These are phyloP conservation scores for Hydnomerulius pinastri DNA, from an alignment of 768 basidiomycete genomes.

Conservation along the genomic window DNA sequence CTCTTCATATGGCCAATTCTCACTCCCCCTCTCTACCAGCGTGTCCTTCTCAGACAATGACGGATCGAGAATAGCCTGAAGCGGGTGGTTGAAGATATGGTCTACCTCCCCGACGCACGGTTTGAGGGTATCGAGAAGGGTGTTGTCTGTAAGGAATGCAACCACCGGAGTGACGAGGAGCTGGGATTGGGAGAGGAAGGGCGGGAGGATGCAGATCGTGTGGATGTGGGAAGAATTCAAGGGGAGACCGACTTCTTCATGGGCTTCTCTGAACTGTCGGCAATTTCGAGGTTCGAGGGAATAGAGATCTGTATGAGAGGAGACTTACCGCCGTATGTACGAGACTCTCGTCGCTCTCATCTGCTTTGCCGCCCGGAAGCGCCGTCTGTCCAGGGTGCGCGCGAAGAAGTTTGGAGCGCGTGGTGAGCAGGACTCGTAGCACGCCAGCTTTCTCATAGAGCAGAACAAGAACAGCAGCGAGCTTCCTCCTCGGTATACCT, in stretches of 20 bases:
- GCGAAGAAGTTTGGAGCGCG: conserved; percentile 73
- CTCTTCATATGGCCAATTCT: conserved; percentile 80
- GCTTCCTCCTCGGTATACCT: conserved; percentile 40
- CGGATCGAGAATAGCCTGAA: conserved; percentile 73
- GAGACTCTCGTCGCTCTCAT: conserved; percentile 62
- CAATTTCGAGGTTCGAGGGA: not conserved
- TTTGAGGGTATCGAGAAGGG: conserved; percentile 50
- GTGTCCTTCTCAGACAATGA: conserved; percentile 39
- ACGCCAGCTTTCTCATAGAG: conserved; percentile 70
- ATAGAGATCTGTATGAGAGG: no score
- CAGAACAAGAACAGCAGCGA: conserved; percentile 78
- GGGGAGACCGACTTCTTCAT: conserved; percentile 81
- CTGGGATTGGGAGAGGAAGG: conserved; percentile 65
- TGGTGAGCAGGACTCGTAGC: conserved; percentile 81
- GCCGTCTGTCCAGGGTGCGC: conserved; percentile 84
- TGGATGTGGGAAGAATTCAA: conserved; percentile 56
- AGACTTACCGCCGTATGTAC: conserved; percentile 73
- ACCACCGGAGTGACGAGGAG: conserved; percentile 81
- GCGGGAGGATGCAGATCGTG: conserved; percentile 60
- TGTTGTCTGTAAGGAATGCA: conserved; percentile 58
- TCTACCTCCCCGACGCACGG: conserved; percentile 73
- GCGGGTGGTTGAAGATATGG: conserved; percentile 76
- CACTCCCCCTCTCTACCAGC: conserved; percentile 59
- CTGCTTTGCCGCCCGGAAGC: conserved; percentile 79
- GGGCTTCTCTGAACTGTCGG: conserved; percentile 74